phyloP scores from a whole-genome alignment of 2,329 filamentous ascomycete species.

The Arthroderma sp. region DNA sequence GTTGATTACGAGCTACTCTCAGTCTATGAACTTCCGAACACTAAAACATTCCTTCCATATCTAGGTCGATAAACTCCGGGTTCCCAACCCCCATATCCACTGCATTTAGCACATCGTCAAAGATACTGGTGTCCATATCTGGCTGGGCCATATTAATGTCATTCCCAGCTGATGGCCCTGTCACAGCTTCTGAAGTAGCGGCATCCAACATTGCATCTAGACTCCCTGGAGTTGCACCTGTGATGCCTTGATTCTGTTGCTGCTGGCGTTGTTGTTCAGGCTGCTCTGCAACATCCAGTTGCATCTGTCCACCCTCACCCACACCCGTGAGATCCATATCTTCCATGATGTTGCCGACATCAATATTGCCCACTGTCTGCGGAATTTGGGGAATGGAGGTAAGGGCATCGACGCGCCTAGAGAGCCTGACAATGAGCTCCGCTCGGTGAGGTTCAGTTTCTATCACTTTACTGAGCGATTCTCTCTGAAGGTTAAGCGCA shows the following conservation, averaged over 20 bases:
- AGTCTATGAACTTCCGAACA: neutral
- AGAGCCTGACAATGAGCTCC: conserved; percentile 35
- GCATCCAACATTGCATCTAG: conserved; percentile 32
- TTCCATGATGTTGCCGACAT: conserved; percentile 33
- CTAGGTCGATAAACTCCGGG: conserved; percentile 35
- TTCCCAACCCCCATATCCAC: conserved; percentile 34
- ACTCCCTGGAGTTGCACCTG: conserved; percentile 22
- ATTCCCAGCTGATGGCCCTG: conserved; percentile 20
- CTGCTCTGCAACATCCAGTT: conserved; percentile 4
- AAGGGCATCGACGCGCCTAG: conserved; percentile 34
- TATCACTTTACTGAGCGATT: conserved; percentile 29
- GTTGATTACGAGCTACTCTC: no score
- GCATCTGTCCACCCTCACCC: conserved; percentile 6
- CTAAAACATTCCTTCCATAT: conserved; percentile 36
- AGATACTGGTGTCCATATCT: conserved; percentile 20
- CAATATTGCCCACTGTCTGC: conserved; percentile 29
- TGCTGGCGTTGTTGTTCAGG: conserved; percentile 5
- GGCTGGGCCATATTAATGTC: conserved; percentile 1
- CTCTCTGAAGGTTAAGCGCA: conserved; percentile 28
- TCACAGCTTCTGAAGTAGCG: conserved; percentile 26
- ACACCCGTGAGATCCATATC: conserved; percentile 29
- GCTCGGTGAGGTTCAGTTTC: conserved; percentile 36
- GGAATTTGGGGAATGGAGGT: conserved; percentile 23
- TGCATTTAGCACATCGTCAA: conserved; percentile 35
- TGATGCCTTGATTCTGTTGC: neutral